Conservation (phyloP, 2,329 filamentous ascomycete genomes). For the Penicillium sp. region DNA sequence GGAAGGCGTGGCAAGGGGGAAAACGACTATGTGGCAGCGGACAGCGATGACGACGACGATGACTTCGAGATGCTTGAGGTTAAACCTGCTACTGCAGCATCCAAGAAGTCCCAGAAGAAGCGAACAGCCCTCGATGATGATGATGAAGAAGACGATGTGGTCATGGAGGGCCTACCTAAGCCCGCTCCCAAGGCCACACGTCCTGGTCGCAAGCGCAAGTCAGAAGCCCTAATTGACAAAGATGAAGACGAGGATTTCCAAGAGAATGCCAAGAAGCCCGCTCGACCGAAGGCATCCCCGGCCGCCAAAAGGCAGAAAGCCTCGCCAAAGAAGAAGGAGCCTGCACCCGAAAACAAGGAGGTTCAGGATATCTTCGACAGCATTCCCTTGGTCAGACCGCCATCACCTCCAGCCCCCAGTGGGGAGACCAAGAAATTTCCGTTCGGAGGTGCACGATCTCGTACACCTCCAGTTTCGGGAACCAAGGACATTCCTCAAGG, state of each 20-base stretch:
- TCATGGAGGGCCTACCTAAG: conserved; percentile 52
- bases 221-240: conserved; percentile 53
- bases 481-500: conserved; percentile 74
- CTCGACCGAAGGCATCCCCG: conserved; percentile 35
- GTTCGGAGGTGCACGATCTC: conserved; percentile 63
- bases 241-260: conserved; percentile 56
- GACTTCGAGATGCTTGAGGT: conserved; percentile 65
- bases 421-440: conserved; percentile 72
- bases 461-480: conserved; percentile 62
- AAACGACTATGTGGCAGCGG: conserved; percentile 69
- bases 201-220: conserved; percentile 55
- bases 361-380: conserved; percentile 84
- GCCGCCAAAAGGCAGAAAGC: conserved; percentile 52
- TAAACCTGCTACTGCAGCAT: conserved; percentile 56
- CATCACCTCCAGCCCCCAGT: conserved; percentile 74
- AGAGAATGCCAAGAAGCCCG: conserved; percentile 57
- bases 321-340: conserved; percentile 58
- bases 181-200: conserved; percentile 45
- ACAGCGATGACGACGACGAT: conserved; percentile 48
- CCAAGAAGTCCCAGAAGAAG: conserved; percentile 43
- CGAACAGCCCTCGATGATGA: conserved; percentile 26
- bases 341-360: conserved; percentile 64
- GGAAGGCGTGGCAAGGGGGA: conserved; percentile 62
- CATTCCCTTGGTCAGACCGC: conserved; percentile 78
- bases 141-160: conserved; percentile 42